Conservation (phyloP, 192 early-diverging fungal genomes). For the Coemansia sp. region DNA sequence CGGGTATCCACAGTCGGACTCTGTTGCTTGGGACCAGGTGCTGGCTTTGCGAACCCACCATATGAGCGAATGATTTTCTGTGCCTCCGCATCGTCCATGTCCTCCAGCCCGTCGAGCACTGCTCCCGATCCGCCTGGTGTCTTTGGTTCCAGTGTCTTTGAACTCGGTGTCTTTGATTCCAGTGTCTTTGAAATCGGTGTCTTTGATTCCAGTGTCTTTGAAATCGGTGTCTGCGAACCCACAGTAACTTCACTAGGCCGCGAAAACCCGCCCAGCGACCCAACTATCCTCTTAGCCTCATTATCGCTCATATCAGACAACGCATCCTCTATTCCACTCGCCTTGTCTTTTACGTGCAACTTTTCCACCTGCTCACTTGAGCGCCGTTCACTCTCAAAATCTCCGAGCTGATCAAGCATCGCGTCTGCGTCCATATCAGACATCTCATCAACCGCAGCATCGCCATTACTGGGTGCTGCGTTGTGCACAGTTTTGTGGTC, state of each 20-base stretch:
- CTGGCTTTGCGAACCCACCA: slow-evolving; percentile 29
- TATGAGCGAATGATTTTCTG: slow-evolving; percentile 11
- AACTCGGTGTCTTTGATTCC: too few species aligned
- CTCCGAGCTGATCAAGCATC: slow-evolving; percentile 20
- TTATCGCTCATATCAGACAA: slow-evolving; percentile 29
- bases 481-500: too few species aligned
- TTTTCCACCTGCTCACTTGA: not conserved
- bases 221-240: not conserved
- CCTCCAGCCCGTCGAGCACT: slow-evolving; percentile 9
- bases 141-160: not conserved
- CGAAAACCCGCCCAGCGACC: slow-evolving; percentile 33
- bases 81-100: slow-evolving; percentile 36
- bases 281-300: slow-evolving; percentile 26
- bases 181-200: too few species aligned
- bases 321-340: not conserved
- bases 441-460: not conserved
- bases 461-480: too few species aligned
- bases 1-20: not conserved
- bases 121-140: not conserved
- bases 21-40: not conserved
- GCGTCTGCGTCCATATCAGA: slow-evolving; percentile 16
- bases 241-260: not conserved
- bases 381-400: slow-evolving; percentile 9
- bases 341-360: not conserved
- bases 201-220: not conserved